A percentile compares a stretch with the other conserved stretches of the same genome.
Evolutionary conservation across 1,284 basidiomycete genomes (phyloP).

Genomic region (Ganoderma multipileum): DNA sequence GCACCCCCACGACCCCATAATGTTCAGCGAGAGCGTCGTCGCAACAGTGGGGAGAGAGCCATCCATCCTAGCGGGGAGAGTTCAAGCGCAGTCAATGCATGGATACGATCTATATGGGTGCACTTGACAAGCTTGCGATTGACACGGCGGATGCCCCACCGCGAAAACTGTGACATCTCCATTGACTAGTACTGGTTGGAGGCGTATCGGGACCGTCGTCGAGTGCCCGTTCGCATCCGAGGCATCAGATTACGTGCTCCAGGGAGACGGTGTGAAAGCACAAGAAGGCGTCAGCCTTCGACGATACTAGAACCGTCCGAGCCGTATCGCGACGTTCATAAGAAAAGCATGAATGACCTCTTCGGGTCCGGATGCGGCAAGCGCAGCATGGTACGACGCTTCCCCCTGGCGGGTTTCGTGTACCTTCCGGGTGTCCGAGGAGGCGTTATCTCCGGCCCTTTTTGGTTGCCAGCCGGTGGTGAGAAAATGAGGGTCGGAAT

Average conservation of each 20-base stretch:
- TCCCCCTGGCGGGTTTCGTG: not conserved
- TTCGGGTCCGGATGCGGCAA: not conserved
- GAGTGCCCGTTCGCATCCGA: not conserved
- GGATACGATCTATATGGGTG: not conserved
- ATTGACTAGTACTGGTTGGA: too few species aligned
- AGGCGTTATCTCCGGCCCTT: not conserved
- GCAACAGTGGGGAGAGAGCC: not conserved
- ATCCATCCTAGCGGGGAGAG: slow-evolving; percentile 1
- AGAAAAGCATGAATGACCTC: not conserved
- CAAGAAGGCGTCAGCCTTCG: not conserved
- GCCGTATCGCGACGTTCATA: not conserved
- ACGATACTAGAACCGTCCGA: not conserved
- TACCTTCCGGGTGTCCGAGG: not conserved
- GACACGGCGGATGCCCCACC: not conserved
- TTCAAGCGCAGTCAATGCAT: not conserved
- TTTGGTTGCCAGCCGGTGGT: slow-evolving; percentile 1
- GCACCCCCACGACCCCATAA: slow-evolving; percentile 5
- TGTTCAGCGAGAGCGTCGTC: not conserved
- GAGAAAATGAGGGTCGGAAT: not conserved
- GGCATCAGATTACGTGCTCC: not conserved
- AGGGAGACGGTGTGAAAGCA: not conserved
- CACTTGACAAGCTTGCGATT: not conserved
- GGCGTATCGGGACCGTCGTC: not conserved
- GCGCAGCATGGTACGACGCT: not conserved
- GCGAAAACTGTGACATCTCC: not conserved